phyloP scores from a whole-genome alignment of 495 filamentous ascomycete genomes.

The Hyphodiscus hymeniophilus region DNA sequence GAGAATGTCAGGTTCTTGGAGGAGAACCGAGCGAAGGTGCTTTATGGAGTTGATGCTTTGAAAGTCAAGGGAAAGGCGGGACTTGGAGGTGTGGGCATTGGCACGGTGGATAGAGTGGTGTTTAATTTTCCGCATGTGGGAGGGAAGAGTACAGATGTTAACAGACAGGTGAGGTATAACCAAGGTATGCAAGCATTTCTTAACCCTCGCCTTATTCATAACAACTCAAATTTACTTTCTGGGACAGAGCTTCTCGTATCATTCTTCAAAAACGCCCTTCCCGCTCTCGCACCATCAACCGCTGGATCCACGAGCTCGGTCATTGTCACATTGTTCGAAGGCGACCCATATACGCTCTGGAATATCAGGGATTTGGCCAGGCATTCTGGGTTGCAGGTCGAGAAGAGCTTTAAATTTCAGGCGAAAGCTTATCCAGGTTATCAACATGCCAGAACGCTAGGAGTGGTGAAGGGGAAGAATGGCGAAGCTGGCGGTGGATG shows the following conservation, averaged over 20 bases:
- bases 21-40: constrained; percentile 37
- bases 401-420: constrained; percentile 70
- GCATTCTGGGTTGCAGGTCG: constrained; percentile 66
- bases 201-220: neutral
- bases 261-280: constrained; percentile 60
- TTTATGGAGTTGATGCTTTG: constrained; percentile 68
- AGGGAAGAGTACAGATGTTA: constrained; percentile 84
- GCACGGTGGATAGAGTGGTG: constrained; percentile 64
- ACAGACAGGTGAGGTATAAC: constrained; percentile 86
- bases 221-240: too few relatives aligned
- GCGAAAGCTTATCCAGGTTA: constrained; percentile 75
- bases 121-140: constrained; percentile 98
- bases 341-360: constrained; percentile 90
- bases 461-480: constrained; percentile 55
- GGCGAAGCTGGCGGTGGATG: constrained; percentile 46
- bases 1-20: constrained; percentile 49
- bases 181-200: constrained; percentile 40
- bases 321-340: constrained; percentile 83
- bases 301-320: constrained; percentile 47
- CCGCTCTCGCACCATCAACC: constrained; percentile 26
- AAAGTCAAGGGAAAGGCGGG: constrained; percentile 31
- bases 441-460: constrained; percentile 78
- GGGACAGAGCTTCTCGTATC: constrained; percentile 68
- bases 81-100: constrained; percentile 21
- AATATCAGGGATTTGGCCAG: constrained; percentile 81